Percentiles rank a stretch among this genome's conserved stretches.
Evolutionary conservation across 331 rosid species (phyloP).

Genomic region (Acacia concinna): DNA sequence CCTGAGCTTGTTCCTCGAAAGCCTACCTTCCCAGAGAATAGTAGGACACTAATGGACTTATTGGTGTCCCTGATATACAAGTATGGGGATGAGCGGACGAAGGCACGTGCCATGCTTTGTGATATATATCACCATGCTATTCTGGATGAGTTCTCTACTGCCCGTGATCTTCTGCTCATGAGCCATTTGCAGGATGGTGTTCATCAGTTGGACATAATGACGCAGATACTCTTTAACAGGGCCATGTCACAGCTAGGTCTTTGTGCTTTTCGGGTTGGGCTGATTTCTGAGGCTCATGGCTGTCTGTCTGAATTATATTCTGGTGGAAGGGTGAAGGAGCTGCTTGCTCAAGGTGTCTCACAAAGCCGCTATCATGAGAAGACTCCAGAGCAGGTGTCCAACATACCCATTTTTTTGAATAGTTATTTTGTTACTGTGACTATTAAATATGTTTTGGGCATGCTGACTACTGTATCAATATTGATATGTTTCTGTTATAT

Average conservation of each 20-base stretch:
- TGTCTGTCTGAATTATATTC: constrained; percentile 94
- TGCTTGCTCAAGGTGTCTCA: constrained; percentile 95
- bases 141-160: constrained; percentile 68
- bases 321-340: constrained; percentile 95
- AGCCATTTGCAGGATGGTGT: constrained; percentile 91
- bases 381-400: constrained; percentile 93
- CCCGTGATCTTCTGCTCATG: constrained; percentile 94
- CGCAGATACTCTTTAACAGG: constrained; percentile 93
- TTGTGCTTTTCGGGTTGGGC: constrained; percentile 84
- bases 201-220: constrained; percentile 90
- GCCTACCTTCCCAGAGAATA: constrained; percentile 79
- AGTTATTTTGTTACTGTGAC: constrained; percentile 1
- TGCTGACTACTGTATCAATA: not conserved
- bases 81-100: constrained; percentile 89
- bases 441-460: not conserved
- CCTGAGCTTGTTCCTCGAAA: constrained; percentile 84
- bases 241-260: constrained; percentile 96
- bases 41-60: constrained; percentile 78
- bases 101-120: constrained; percentile 99
- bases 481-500: not conserved
- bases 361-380: constrained; percentile 97
- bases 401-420: not conserved
- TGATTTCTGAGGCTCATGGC: constrained; percentile 79
- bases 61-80: constrained; percentile 78
- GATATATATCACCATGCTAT: constrained; percentile 96